Evolutionary conservation across 345 rosid genomes (phyloP).

Genomic region (Raphanus raphanistrum): DNA sequence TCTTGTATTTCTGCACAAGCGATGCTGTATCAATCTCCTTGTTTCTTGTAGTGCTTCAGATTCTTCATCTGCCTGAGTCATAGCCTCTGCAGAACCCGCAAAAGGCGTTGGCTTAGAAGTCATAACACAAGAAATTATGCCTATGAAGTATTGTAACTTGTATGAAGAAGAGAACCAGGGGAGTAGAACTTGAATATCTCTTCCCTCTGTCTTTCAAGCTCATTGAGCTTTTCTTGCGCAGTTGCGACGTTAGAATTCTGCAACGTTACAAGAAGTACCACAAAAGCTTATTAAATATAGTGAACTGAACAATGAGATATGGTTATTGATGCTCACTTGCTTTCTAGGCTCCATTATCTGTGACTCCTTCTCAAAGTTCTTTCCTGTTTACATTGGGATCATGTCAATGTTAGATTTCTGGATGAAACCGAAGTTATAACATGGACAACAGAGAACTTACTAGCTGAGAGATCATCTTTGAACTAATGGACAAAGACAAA

Average conservation of each 20-base stretch:
- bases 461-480: slow-evolving; percentile 83
- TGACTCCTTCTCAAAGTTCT: slow-evolving; percentile 82
- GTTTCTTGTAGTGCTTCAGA: slow-evolving; percentile 64
- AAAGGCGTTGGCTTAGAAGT: slow-evolving; percentile 3
- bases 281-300: neutral
- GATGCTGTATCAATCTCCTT: slow-evolving; percentile 60
- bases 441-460: slow-evolving; percentile 49
- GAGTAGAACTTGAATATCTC: slow-evolving; percentile 67
- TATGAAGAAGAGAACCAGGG: slow-evolving; percentile 59
- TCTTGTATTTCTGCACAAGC: slow-evolving; percentile 79
- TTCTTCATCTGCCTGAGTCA: slow-evolving; percentile 71
- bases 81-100: slow-evolving; percentile 52
- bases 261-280: too few relatives aligned
- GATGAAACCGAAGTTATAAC: neutral
- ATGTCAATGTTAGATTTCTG: neutral
- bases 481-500: slow-evolving; percentile 48
- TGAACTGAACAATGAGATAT: neutral
- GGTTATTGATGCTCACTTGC: slow-evolving; percentile 48
- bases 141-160: neutral
- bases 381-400: slow-evolving; percentile 45
- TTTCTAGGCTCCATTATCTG: slow-evolving; percentile 77
- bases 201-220: slow-evolving; percentile 76
- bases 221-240: slow-evolving; percentile 75
- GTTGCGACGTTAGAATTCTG: slow-evolving; percentile 18
- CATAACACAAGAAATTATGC: neutral